Conservation (phyloP, 495 filamentous ascomycete genomes). For the Penicillium coprophilum region DNA sequence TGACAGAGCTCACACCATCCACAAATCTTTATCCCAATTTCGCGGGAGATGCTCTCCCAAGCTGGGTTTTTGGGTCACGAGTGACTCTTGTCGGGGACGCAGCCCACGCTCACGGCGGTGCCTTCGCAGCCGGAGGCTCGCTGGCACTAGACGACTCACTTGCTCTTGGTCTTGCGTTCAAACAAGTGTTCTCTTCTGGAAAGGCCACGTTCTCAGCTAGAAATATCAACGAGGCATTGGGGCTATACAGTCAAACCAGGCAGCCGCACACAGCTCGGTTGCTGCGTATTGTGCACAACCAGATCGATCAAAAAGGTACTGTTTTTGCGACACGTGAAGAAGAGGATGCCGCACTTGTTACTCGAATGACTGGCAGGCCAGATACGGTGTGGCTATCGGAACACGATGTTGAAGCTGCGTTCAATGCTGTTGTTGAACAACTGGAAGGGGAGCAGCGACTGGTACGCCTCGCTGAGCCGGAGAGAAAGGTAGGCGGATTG, state of each 20-base stretch:
- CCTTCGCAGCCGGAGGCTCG: slow-evolving; percentile 51
- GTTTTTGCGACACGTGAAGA: slow-evolving; percentile 21
- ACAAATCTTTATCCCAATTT: slow-evolving; percentile 48
- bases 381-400: slow-evolving; percentile 48
- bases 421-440: slow-evolving; percentile 21
- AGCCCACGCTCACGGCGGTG: slow-evolving; percentile 52
- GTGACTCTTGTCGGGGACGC: slow-evolving; percentile 49
- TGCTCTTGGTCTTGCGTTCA: slow-evolving; percentile 29
- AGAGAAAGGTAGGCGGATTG: neutral
- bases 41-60: slow-evolving; percentile 38
- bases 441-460: neutral
- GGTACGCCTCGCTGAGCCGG: neutral
- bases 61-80: slow-evolving; percentile 42
- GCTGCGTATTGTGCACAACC: slow-evolving; percentile 38
- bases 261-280: slow-evolving; percentile 45
- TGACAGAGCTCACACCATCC: slow-evolving; percentile 43
- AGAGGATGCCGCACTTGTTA: slow-evolving; percentile 40
- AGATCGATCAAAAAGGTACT: slow-evolving; percentile 30
- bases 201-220: slow-evolving; percentile 16
- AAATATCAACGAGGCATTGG: slow-evolving; percentile 32
- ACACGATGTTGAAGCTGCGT: slow-evolving; percentile 46
- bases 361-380: slow-evolving; percentile 35
- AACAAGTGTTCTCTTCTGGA: slow-evolving; percentile 15
- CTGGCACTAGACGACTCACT: slow-evolving; percentile 52
- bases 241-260: slow-evolving; percentile 40